Evolutionary conservation across 1,139 yeast genomes (phyloP).

Genomic region (Blastobotrys elegans): DNA sequence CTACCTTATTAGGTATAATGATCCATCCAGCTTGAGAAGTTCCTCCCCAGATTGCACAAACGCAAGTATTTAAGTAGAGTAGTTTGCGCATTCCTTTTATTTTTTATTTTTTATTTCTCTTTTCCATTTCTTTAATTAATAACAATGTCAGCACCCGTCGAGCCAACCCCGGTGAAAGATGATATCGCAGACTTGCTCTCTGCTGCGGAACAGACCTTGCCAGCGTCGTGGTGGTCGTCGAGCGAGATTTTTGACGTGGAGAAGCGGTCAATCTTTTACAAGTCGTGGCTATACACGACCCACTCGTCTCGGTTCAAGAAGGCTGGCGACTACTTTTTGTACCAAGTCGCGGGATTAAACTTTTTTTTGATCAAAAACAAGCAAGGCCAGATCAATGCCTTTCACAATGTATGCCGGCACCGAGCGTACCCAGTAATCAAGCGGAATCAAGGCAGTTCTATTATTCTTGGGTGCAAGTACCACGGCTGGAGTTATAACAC

Average conservation of each 20-base stretch:
- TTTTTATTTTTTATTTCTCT: neutral
- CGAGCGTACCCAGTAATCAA: constrained; percentile 13
- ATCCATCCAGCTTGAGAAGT: neutral
- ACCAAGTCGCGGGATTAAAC: constrained; percentile 9
- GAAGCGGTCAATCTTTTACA: constrained; percentile 11
- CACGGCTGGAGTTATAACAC: constrained; percentile 15
- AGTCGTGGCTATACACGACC: constrained; percentile 9
- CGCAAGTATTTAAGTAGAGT: too few relatives aligned
- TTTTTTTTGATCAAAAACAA: constrained; percentile 13
- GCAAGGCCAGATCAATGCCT: constrained; percentile 12
- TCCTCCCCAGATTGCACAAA: too few relatives aligned
- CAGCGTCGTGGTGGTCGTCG: constrained; percentile 5
- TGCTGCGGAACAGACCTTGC: neutral
- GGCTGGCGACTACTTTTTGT: constrained; percentile 12
- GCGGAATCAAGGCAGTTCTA: constrained; percentile 11
- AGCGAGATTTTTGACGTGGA: constrained; percentile 12
- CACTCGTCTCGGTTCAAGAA: constrained; percentile 12
- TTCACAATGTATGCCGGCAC: constrained; percentile 15
- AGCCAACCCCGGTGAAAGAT: too few relatives aligned
- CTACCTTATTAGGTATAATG: neutral
- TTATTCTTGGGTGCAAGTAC: constrained; percentile 15
- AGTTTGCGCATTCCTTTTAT: too few relatives aligned
- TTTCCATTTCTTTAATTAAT: neutral
- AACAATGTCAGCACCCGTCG: neutral
- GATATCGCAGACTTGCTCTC: neutral